Evolutionary conservation across 345 rosid species (phyloP), one percentile per base, ranked within the genome.

Genomic region (Pistacia atlantica): DNA sequence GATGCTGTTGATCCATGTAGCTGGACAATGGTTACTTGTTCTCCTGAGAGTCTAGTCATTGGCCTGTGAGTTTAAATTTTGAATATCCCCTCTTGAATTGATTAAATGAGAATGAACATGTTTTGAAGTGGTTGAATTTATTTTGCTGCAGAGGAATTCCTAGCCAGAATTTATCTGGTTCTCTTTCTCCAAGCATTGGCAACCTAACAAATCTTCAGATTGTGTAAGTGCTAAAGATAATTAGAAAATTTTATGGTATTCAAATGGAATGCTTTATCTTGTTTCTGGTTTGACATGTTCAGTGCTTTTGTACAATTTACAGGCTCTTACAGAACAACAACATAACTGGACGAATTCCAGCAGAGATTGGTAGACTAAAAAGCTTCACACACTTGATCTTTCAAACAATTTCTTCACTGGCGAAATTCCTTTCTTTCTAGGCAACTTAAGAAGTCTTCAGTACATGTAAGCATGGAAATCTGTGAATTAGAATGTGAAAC

Each of bases 1-100:
- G 92, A 89, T 88, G 93, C 98, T 82, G 98, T 93, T 83, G 98
- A 93, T 89, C 98, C 98, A 31, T 93, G 98, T 84, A 90, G 97
- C 84, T 93, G 98, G 98, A 82, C 97, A n/a, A 93, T 93, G 98
- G 89, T 93, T 63, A 93, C 98, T 80, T 93, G 98, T 77, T 91
- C 98, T 65, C 65, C 89, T 22, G 91, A 91, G 60, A 80, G 85
- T 83, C 84, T 93, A 31, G 98, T 93, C 81, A 84, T 90, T 86
- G 93, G 95, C 89, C 82, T 93, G 98, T 93, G 76, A 89, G 94
- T 82, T 59, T 52, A n/a, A 70, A 33, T 14, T 31, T 28, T 73
- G 49, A 35, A 71, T 5, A 70, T 31, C 1, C 11, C 69, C 2
- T 18, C 37, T 46, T 12, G 48, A 68, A 49, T 45, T 22, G 22